A percentile compares a stretch with the other conserved stretches of the same genome.
Evolutionary conservation across 176 grass and related monocot species (phyloP).

Genomic region (Echinochloa phyllopogon): DNA sequence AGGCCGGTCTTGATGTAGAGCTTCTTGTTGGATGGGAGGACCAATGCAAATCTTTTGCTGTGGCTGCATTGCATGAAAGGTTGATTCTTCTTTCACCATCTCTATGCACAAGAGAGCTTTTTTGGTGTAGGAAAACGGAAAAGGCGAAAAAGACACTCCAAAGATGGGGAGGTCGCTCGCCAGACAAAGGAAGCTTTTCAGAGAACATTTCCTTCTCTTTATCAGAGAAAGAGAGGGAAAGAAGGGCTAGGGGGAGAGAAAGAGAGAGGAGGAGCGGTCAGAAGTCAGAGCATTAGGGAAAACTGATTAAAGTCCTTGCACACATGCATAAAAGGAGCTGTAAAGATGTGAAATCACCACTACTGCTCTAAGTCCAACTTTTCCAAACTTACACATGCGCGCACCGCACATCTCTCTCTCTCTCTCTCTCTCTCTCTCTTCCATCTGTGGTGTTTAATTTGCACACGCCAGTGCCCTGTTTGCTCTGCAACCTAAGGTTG

Average conservation of each 20-base stretch:
- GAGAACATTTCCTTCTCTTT: constrained; percentile 75
- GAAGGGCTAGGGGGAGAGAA: constrained; percentile 14
- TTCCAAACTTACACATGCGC: constrained; percentile 48
- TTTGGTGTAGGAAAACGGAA: constrained; percentile 68
- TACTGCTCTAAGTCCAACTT: constrained; percentile 30
- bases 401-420: background rate
- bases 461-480: background rate
- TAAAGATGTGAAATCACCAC: constrained; percentile 72
- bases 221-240: constrained; percentile 37
- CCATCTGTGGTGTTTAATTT: constrained; percentile 6
- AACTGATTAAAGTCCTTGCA: constrained; percentile 73
- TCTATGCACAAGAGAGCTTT: constrained; percentile 44
- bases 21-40: background rate
- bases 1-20: constrained; percentile 35
- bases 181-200: constrained; percentile 92
- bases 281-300: constrained; percentile 66
- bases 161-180: constrained; percentile 67
- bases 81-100: constrained; percentile 60
- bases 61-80: constrained; percentile 44
- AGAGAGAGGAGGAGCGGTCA: constrained; percentile 22
- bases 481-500: background rate
- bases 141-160: constrained; percentile 75
- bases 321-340: constrained; percentile 53
- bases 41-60: constrained; percentile 53
- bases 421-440: constrained; percentile 33